Percentiles rank a stretch among this genome's conserved stretches.
These are phyloP conservation scores for Iberis pinnata DNA, from an alignment of 345 rosid genomes.

Conservation along the genomic window DNA sequence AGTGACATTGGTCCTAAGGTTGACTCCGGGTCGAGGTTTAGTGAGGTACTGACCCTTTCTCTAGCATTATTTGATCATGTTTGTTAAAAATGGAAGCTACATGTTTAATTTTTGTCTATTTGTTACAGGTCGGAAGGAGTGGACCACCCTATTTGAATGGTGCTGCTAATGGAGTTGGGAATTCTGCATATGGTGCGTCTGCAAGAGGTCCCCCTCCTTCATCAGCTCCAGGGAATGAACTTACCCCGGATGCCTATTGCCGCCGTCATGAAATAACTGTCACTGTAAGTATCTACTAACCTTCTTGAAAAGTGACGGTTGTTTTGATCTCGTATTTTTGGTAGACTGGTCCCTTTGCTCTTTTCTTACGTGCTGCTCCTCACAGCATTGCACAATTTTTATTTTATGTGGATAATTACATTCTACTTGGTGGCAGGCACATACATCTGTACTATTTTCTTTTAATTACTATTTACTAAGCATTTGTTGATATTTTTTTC, in stretches of 20 bases:
- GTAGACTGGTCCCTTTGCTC: background rate
- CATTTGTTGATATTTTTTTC: background rate
- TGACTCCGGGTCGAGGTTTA: slow-evolving; percentile 37
- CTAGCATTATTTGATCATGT: background rate
- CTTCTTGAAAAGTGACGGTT: background rate
- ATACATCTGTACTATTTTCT: too few species aligned
- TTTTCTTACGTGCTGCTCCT: background rate
- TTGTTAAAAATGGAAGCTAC: rapidly evolving
- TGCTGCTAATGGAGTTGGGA: slow-evolving; percentile 38
- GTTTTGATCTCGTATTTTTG: background rate
- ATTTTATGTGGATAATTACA: background rate
- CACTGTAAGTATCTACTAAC: slow-evolving; percentile 42
- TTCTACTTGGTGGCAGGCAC: too few species aligned
- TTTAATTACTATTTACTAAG: background rate
- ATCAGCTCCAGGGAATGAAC: slow-evolving; percentile 34
- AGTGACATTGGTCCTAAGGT: slow-evolving; percentile 29
- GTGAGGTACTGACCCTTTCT: slow-evolving; percentile 39
- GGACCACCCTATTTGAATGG: slow-evolving; percentile 32
- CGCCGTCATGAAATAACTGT: slow-evolving; percentile 78
- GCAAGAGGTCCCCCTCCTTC: slow-evolving; percentile 36
- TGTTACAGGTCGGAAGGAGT: slow-evolving; percentile 28
- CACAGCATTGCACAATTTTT: background rate
- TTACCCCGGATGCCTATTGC: slow-evolving; percentile 66
- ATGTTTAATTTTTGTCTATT: background rate
- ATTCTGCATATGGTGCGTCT: slow-evolving; percentile 35